Percentiles rank a stretch among this genome's conserved stretches.
Conservation (phyloP, 257 asterid genomes). For the Nicotiana benthamiana region DNA sequence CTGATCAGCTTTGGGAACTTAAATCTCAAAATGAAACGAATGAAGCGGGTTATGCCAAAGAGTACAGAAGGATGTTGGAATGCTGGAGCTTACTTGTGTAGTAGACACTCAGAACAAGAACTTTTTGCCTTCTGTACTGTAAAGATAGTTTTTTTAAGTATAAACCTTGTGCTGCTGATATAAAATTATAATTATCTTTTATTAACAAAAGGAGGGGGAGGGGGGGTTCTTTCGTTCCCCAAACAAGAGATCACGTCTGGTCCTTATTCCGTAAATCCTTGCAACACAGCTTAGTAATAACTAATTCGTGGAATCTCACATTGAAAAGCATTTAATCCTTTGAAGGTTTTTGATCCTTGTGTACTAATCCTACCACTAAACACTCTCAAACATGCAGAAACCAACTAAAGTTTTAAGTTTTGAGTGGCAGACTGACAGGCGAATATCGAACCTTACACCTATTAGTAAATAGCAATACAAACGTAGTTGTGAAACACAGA, state of each 20-base stretch:
- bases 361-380: not conserved
- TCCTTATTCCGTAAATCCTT: not conserved
- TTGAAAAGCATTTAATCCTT: not conserved
- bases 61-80: too few relatives aligned
- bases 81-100: too few relatives aligned
- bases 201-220: too few relatives aligned
- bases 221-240: not conserved
- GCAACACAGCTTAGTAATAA: not conserved
- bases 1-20: too few relatives aligned
- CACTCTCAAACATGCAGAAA: not conserved
- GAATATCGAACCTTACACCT: not conserved
- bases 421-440: not conserved
- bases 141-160: too few relatives aligned
- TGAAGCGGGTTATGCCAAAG: too few relatives aligned
- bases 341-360: not conserved
- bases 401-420: not conserved
- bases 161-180: too few relatives aligned
- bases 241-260: not conserved
- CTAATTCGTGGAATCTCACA: not conserved
- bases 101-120: too few relatives aligned
- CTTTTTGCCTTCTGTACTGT: too few relatives aligned
- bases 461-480: not conserved
- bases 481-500: not conserved
- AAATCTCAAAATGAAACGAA: too few relatives aligned
- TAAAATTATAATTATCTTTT: too few relatives aligned